These are phyloP conservation scores for Trichoderma cornu-damae DNA, from an alignment of 2,329 filamentous ascomycete genomes.

Conservation along the genomic window DNA sequence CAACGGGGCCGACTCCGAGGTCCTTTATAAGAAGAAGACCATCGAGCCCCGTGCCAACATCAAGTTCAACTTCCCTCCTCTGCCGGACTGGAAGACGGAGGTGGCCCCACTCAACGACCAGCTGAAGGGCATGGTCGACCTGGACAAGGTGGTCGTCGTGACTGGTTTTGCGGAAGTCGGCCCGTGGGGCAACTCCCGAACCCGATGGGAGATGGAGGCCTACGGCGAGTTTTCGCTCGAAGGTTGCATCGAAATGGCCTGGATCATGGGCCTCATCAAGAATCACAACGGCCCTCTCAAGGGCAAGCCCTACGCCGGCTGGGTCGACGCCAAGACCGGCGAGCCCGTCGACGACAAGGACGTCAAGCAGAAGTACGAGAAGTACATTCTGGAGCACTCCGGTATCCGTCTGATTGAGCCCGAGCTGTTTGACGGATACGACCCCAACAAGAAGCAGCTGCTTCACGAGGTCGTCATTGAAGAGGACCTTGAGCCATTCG, in stretches of 20 bases:
- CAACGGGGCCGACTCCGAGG: constrained; percentile 88
- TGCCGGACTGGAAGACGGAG: constrained; percentile 89
- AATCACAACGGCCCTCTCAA: constrained; percentile 96
- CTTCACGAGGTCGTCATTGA: constrained; percentile 97
- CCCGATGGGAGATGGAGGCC: constrained; percentile 99
- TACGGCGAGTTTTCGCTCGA: constrained; percentile 95
- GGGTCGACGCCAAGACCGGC: constrained; percentile 89
- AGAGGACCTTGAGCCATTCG: constrained; percentile 94
- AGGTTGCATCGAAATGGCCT: constrained; percentile 98
- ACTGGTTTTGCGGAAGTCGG: constrained; percentile 95
- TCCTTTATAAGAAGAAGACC: constrained; percentile 88
- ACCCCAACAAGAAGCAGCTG: constrained; percentile 97
- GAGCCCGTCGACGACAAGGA: constrained; percentile 98
- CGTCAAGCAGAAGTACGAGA: constrained; percentile 95
- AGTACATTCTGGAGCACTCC: constrained; percentile 89
- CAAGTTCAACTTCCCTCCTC: constrained; percentile 89
- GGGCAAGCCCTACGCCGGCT: constrained; percentile 92
- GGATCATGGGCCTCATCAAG: constrained; percentile 99
- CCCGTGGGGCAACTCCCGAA: constrained; percentile 97
- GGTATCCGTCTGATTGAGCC: constrained; percentile 98
- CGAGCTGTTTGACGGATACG: constrained; percentile 93
- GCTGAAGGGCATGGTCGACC: constrained; percentile 96
- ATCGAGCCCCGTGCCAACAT: constrained; percentile 94
- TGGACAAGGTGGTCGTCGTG: constrained; percentile 96
- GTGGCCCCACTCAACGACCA: constrained; percentile 81